phyloP scores from a whole-genome alignment of 768 basidiomycete genomes.

The Leccinum pellstonianum region DNA sequence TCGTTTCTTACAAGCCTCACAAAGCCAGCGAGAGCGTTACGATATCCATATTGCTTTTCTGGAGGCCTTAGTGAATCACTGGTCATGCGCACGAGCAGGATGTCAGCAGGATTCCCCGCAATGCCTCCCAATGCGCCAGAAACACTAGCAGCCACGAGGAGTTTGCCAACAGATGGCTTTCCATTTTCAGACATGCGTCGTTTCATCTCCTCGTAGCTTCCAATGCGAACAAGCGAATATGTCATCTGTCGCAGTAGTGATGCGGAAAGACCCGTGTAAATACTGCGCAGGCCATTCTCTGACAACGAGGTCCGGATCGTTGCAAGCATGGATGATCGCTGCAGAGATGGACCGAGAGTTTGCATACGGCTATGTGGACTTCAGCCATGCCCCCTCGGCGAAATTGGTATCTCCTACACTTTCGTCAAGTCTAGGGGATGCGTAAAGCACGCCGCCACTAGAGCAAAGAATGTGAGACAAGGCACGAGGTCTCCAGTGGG shows the following conservation, averaged over 20 bases:
- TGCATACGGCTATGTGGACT: constrained; percentile 68
- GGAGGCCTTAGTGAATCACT: constrained; percentile 77
- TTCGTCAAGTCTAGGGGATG: constrained; percentile 86
- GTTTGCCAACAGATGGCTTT: constrained; percentile 49
- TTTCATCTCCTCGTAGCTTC: constrained; percentile 80
- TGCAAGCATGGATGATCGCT: constrained; percentile 61
- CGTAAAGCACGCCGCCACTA: constrained; percentile 79
- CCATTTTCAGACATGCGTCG: constrained; percentile 48
- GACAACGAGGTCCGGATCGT: constrained; percentile 64
- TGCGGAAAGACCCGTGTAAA: constrained; percentile 81
- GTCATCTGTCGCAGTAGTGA: constrained; percentile 89
- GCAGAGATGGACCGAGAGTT: constrained; percentile 52
- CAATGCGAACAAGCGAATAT: constrained; percentile 83
- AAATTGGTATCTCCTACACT: constrained; percentile 50
- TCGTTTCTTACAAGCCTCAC: constrained; percentile 62
- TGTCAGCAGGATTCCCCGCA: constrained; percentile 80
- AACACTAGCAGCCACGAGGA: constrained; percentile 63
- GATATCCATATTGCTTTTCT: constrained; percentile 73
- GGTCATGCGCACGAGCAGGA: constrained; percentile 83
- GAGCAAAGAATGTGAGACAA: constrained; percentile 10
- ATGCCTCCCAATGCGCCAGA: constrained; percentile 83
- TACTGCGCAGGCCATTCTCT: constrained; percentile 66
- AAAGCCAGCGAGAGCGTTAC: constrained; percentile 77
- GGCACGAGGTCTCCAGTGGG: background rate
- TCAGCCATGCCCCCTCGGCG: constrained; percentile 1